Evolutionary conservation across 495 filamentous ascomycete genomes (phyloP), one percentile per base, ranked within the genome.

Genomic region (Aspergillus nanangensis): DNA sequence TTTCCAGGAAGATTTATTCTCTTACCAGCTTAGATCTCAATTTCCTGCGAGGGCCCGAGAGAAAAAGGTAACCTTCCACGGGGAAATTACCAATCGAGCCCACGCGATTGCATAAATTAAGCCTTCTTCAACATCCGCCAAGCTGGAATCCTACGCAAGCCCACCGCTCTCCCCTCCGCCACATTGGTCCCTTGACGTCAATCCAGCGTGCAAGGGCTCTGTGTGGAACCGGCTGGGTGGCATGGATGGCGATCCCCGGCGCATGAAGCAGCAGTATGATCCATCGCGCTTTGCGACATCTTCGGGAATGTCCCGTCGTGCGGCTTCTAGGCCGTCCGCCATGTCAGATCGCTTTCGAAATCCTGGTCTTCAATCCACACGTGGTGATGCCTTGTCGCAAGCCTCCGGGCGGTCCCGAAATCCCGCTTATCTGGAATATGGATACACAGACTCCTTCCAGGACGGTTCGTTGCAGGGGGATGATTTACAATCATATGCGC

Each of bases 171-270:
- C 79, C 66, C 79, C 77, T 63, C 70, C 69, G 69, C 70, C 71
- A 66, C 69, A 74, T 70, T 77, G 74, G 72, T 67, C 67, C 54
- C 45, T 68, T 31, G 53, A 66, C 56, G 59, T 70, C 54, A 62
- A 70, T 65, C 55, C 55, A 46, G 42, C 57, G 66, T 57, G 65
- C 62, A 70, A 63, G 60, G 63, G 58, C 47, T 66, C 64, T 61
- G 53, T 52, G 55, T 58, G 66, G 64, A 54, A 62, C 59, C 62
- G 57, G 48, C 60, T 71, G 50, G 61, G 69, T 74, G 80, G 71
- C 41, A 88, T 90, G 85, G 85, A 87, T 75, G 81, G 84, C 70
- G 77, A 81, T 59, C 68, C 70, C 57, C 78, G 75, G 63, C 75
- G 81, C 65, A 61, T 60, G 56, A 82, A 84, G 78, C 83, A 82